phyloP scores from a whole-genome alignment of 345 rosid genomes.

The Citrus medica region DNA sequence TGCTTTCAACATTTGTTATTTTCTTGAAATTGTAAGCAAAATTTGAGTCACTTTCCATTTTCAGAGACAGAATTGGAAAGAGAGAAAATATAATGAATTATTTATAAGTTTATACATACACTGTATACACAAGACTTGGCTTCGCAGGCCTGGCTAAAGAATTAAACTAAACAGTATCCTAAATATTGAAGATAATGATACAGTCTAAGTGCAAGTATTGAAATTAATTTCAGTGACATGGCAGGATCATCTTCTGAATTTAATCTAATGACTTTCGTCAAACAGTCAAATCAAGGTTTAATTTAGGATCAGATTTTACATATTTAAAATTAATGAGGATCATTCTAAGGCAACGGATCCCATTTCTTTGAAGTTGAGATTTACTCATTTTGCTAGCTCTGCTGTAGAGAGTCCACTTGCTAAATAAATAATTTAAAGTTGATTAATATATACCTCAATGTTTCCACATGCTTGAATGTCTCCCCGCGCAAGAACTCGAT shows the following conservation, averaged over 20 bases:
- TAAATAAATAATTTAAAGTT: neutral
- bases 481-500: no score
- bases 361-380: neutral
- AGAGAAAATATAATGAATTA: neutral
- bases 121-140: neutral
- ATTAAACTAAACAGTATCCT: neutral
- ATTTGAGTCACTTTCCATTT: slow-evolving; percentile 6
- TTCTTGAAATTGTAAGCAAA: neutral
- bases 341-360: neutral
- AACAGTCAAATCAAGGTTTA: neutral
- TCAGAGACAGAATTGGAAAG: neutral
- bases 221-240: neutral
- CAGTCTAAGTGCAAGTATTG: neutral
- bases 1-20: neutral
- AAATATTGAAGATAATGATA: neutral
- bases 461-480: neutral
- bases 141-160: slow-evolving; percentile 10
- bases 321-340: neutral
- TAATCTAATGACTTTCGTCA: neutral
- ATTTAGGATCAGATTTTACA: neutral
- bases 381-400: neutral
- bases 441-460: neutral
- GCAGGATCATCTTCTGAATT: neutral
- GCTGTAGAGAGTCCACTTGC: neutral
- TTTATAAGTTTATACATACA: neutral